Evolutionary conservation across 192 early-diverging fungal genomes (phyloP).

Genomic region (Helicostylum pulchrum): DNA sequence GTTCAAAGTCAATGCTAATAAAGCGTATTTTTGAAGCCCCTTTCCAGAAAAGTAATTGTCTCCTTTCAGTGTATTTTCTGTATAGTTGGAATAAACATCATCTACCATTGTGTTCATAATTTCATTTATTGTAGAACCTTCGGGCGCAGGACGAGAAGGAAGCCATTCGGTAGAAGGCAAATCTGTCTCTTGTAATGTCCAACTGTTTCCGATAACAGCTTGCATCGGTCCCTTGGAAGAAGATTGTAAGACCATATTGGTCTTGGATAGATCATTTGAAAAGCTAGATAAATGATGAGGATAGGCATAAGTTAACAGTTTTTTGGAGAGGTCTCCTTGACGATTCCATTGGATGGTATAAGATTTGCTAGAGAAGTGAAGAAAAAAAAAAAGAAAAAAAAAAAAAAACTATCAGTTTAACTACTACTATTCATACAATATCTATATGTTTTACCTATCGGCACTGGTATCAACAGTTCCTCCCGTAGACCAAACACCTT

Average conservation of each 20-base stretch:
- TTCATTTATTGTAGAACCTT: slow-evolving; percentile 11
- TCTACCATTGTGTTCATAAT: slow-evolving; percentile 22
- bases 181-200: slow-evolving; percentile 24
- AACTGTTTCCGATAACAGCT: slow-evolving; percentile 29
- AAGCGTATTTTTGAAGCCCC: slow-evolving; percentile 34
- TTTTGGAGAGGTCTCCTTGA: slow-evolving; percentile 7
- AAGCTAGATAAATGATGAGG: slow-evolving; percentile 26
- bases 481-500: slow-evolving; percentile 24
- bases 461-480: slow-evolving; percentile 13
- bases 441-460: slow-evolving; percentile 19
- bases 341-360: slow-evolving; percentile 34
- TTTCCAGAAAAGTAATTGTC: slow-evolving; percentile 43
- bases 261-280: slow-evolving; percentile 1
- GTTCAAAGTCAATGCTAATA: slow-evolving; percentile 36
- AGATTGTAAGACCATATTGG: slow-evolving; percentile 22
- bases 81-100: slow-evolving; percentile 25
- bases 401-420: too few species aligned
- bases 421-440: background rate
- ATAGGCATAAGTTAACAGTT: slow-evolving; percentile 30
- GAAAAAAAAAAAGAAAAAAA: too few species aligned
- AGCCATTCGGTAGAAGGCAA: slow-evolving; percentile 24
- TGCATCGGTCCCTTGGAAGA: slow-evolving; percentile 32
- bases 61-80: slow-evolving; percentile 20
- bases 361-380: background rate
- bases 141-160: slow-evolving; percentile 18